These are phyloP conservation scores for Cytospora leucostoma DNA, from an alignment of 2,329 filamentous ascomycete species.

Conservation along the genomic window DNA sequence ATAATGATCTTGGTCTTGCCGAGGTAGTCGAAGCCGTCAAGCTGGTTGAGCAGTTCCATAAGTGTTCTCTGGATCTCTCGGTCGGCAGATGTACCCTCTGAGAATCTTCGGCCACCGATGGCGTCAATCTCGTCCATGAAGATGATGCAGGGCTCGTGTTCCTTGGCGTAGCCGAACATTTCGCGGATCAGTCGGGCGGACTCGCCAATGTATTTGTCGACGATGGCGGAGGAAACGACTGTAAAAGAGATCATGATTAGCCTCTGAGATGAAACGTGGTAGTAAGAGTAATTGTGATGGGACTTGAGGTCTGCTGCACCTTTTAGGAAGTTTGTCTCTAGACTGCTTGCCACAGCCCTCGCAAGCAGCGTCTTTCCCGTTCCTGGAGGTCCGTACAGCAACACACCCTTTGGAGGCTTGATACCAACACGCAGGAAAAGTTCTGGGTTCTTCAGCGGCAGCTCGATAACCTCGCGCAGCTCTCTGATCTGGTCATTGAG, in stretches of 20 bases:
- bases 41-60: constrained; percentile 98
- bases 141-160: constrained; percentile 99
- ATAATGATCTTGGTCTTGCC: constrained; percentile 99
- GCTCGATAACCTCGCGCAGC: constrained; percentile 93
- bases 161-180: constrained; percentile 99
- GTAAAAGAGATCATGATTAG: constrained; percentile 22
- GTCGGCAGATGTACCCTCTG: constrained; percentile 95
- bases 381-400: constrained; percentile 93
- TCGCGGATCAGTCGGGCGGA: constrained; percentile 95
- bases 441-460: constrained; percentile 98
- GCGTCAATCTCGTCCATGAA: constrained; percentile 99
- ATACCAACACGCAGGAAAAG: constrained; percentile 96
- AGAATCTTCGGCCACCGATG: constrained; percentile 94
- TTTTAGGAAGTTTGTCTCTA: constrained; percentile 98
- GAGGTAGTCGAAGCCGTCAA: constrained; percentile 98
- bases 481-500: constrained; percentile 98
- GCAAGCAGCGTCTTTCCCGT: constrained; percentile 96
- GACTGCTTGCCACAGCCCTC: constrained; percentile 89
- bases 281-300: background rate
- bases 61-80: constrained; percentile 97
- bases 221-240: constrained; percentile 98
- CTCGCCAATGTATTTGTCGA: constrained; percentile 99
- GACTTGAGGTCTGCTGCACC: constrained; percentile 53
- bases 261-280: background rate
- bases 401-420: constrained; percentile 96